A percentile compares a stretch with the other conserved stretches of the same genome.
These are phyloP conservation scores for Cadophora luteo-olivacea DNA, from an alignment of 2,329 filamentous ascomycete genomes.

Conservation along the genomic window DNA sequence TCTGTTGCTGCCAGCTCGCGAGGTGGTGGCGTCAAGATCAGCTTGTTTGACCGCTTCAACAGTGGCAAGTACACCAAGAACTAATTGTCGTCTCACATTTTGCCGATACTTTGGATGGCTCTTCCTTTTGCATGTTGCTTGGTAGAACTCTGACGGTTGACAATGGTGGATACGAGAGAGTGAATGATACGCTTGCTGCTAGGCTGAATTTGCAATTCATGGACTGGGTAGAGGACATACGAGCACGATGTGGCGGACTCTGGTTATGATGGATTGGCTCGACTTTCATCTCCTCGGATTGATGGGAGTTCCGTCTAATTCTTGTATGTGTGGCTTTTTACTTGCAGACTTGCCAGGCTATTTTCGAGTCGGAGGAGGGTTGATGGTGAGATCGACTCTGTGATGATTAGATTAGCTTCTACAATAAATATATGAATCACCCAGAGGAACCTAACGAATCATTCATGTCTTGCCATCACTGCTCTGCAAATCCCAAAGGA, in stretches of 20 bases:
- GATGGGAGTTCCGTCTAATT: not conserved
- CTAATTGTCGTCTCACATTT: not conserved
- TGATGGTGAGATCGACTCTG: constrained; percentile 5
- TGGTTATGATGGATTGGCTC: not conserved
- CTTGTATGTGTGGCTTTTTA: not conserved
- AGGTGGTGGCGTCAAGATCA: constrained; percentile 3
- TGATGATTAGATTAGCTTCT: constrained; percentile 2
- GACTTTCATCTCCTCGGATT: not conserved
- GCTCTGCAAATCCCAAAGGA: too few species aligned
- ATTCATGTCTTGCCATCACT: too few species aligned
- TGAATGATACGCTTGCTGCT: not conserved
- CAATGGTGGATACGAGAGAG: not conserved
- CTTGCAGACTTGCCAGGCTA: constrained; percentile 3
- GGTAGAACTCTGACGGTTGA: not conserved
- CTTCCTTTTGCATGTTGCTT: constrained; percentile 1
- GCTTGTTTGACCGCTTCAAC: constrained; percentile 13
- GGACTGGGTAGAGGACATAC: not conserved
- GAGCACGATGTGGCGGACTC: not conserved
- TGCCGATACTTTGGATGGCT: not conserved
- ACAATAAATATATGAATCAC: too few species aligned
- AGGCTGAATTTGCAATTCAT: not conserved
- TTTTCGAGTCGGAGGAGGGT: not conserved
- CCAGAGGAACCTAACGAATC: too few species aligned
- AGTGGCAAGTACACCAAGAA: constrained; percentile 15
- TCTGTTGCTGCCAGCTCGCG: constrained; percentile 7